Evolutionary conservation across 345 rosid species (phyloP).

Genomic region (Cochlearia excelsa): DNA sequence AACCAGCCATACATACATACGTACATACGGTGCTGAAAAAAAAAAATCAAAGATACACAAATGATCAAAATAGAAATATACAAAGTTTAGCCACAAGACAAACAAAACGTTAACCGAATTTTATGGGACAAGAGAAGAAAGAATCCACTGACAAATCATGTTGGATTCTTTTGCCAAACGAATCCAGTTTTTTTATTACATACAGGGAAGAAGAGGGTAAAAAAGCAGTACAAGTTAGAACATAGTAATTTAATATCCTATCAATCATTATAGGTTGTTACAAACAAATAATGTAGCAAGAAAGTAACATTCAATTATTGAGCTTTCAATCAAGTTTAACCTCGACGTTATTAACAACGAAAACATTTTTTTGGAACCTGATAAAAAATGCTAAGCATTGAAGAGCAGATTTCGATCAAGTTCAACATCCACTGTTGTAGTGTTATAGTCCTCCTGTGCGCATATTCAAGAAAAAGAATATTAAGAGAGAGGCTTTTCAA

Average conservation of each 20-base stretch:
- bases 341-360: slow-evolving; percentile 4
- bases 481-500: slow-evolving; percentile 14
- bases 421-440: slow-evolving; percentile 84
- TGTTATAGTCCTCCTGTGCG: slow-evolving; percentile 82
- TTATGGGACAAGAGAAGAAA: no score
- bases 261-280: not conserved
- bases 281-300: slow-evolving; percentile 2
- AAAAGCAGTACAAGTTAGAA: slow-evolving; percentile 52
- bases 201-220: no score
- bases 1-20: no score
- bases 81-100: not conserved
- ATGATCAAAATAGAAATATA: not conserved
- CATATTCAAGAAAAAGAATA: slow-evolving; percentile 23
- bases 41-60: slow-evolving; percentile 33
- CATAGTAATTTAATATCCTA: slow-evolving; percentile 3
- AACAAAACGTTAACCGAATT: slow-evolving; percentile 3
- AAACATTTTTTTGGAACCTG: slow-evolving; percentile 54
- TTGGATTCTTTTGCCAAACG: slow-evolving; percentile 85
- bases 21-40: slow-evolving; percentile 99
- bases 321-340: slow-evolving; percentile 8
- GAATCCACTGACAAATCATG: no score
- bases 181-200: no score
- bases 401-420: slow-evolving; percentile 90
- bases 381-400: slow-evolving; percentile 95
- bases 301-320: slow-evolving; percentile 16